phyloP scores from a whole-genome alignment of 2,329 filamentous ascomycete species.

The Ceratocystis alfenasii region DNA sequence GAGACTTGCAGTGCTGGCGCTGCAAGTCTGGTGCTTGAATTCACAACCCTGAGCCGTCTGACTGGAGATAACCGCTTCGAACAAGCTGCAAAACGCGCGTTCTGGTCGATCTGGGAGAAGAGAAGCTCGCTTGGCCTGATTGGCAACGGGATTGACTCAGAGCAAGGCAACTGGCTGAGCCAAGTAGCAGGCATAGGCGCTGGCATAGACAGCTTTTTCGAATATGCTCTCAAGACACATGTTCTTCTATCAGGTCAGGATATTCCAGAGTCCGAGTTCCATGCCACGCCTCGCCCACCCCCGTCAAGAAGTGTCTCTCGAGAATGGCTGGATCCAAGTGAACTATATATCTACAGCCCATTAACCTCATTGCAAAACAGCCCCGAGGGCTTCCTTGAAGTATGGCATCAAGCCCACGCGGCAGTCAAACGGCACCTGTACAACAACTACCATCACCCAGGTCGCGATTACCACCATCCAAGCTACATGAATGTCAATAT shows the following conservation, averaged over 20 bases:
- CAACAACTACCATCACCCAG: slow-evolving; percentile 37
- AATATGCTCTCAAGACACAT: slow-evolving; percentile 91
- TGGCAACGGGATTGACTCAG: slow-evolving; percentile 83
- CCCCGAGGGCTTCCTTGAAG: slow-evolving; percentile 63
- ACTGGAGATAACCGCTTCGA: slow-evolving; percentile 84
- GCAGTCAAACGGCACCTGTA: slow-evolving; percentile 89
- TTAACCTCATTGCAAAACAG: slow-evolving; percentile 55
- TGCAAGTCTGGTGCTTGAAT: slow-evolving; percentile 89
- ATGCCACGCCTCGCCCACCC: slow-evolving; percentile 28
- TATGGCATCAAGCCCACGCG: slow-evolving; percentile 75
- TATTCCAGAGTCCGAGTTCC: slow-evolving; percentile 36
- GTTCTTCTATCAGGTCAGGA: slow-evolving; percentile 72
- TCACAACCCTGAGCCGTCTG: slow-evolving; percentile 77
- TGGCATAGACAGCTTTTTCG: slow-evolving; percentile 95
- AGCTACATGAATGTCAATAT: slow-evolving; percentile 89
- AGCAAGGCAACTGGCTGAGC: slow-evolving; percentile 79
- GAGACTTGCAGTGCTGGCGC: slow-evolving; percentile 95
- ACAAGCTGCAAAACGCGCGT: slow-evolving; percentile 76
- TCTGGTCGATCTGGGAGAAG: slow-evolving; percentile 92
- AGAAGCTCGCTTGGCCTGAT: slow-evolving; percentile 78
- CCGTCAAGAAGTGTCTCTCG: slow-evolving; percentile 31
- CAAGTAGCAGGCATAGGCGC: slow-evolving; percentile 89
- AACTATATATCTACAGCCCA: slow-evolving; percentile 39
- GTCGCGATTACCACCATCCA: slow-evolving; percentile 55
- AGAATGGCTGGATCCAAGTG: slow-evolving; percentile 51